Evolutionary conservation across 2,329 filamentous ascomycete genomes (phyloP).

Genomic region (Geosmithia flava): DNA sequence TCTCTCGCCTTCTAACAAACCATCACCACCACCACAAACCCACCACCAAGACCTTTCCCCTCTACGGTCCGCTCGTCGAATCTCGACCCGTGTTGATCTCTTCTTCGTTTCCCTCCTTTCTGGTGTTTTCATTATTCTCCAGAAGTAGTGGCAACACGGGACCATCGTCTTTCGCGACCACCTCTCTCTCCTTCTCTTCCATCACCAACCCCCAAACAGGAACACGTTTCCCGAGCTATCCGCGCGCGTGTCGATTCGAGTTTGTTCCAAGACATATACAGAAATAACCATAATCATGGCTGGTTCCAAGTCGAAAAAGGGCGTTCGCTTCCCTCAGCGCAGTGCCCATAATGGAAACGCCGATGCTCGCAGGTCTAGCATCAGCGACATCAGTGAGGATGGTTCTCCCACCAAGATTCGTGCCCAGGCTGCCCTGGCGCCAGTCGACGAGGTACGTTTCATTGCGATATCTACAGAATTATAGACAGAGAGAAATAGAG

Average conservation of each 20-base stretch:
- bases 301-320: constrained; percentile 30
- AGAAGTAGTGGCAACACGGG: too few species aligned
- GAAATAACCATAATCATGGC: too few species aligned
- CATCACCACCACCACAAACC: neutral
- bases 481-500: too few species aligned
- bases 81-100: too few species aligned
- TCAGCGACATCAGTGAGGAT: constrained; percentile 57
- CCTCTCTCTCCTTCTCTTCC: neutral
- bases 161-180: neutral
- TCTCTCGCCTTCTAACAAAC: neutral
- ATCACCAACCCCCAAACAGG: neutral
- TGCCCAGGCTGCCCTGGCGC: constrained; percentile 14
- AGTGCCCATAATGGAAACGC: constrained; percentile 30
- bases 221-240: neutral
- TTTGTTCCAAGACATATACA: too few species aligned
- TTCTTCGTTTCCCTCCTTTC: too few species aligned
- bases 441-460: constrained; percentile 21
- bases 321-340: constrained; percentile 42
- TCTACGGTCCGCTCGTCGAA: neutral
- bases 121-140: too few species aligned
- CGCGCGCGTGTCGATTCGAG: too few species aligned
- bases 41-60: neutral
- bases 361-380: constrained; percentile 54
- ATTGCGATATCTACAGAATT: neutral
- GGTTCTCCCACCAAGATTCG: constrained; percentile 18